Conservation (phyloP, 108 stramenopile genomes). For the Ochromonas danica region DNA sequence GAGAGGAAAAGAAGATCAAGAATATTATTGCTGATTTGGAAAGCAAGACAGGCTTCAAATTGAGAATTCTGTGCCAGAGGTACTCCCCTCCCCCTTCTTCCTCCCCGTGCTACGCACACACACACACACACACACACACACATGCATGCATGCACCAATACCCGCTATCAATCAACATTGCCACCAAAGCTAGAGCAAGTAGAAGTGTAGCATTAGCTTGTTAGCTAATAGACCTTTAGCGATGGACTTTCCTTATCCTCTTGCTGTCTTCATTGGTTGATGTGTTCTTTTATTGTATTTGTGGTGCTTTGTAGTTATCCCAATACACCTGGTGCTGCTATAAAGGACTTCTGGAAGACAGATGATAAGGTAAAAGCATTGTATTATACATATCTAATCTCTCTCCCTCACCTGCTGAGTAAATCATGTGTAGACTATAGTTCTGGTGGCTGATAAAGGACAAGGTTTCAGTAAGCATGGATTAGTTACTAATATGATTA, state of each 20-base stretch:
- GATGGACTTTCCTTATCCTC: too few relatives aligned
- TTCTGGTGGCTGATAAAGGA: slow-evolving; percentile 47
- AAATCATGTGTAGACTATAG: slow-evolving; percentile 2
- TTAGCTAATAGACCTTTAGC: too few relatives aligned
- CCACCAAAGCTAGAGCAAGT: too few relatives aligned
- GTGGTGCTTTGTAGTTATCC: slow-evolving; percentile 47
- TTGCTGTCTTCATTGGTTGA: too few relatives aligned
- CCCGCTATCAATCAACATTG: too few relatives aligned
- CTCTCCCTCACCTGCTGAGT: too few relatives aligned
- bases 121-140: too few relatives aligned
- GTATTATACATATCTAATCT: too few relatives aligned
- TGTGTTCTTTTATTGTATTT: too few relatives aligned
- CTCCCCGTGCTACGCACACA: neutral
- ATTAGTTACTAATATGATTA: slow-evolving; percentile 47
- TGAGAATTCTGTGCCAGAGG: slow-evolving; percentile 52
- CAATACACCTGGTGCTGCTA: slow-evolving; percentile 54
- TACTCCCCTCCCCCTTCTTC: neutral
- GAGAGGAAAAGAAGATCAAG: slow-evolving; percentile 46
- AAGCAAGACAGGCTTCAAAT: slow-evolving; percentile 43
- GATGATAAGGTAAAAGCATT: slow-evolving; percentile 43
- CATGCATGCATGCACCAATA: too few relatives aligned
- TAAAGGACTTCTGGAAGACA: slow-evolving; percentile 59
- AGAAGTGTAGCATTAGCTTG: too few relatives aligned
- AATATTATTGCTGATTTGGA: slow-evolving; percentile 40
- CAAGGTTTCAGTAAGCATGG: slow-evolving; percentile 35